phyloP scores from a whole-genome alignment of 2,329 filamentous ascomycete species.

The Venturia pyrina region DNA sequence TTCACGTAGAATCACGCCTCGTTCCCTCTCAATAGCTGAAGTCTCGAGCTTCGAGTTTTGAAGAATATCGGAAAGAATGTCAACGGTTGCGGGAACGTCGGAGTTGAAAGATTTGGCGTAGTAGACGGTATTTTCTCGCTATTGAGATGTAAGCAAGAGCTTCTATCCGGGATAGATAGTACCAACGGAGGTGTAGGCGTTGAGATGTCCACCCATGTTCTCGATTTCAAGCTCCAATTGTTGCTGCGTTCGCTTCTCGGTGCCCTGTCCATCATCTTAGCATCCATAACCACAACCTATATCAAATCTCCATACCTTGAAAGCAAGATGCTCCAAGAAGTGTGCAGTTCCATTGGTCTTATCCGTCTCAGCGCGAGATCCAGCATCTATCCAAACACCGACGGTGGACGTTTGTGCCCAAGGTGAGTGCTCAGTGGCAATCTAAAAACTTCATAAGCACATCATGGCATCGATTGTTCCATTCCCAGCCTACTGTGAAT shows the following conservation, averaged over 20 bases:
- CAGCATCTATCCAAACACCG: conserved; percentile 98
- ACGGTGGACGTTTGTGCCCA: conserved; percentile 98
- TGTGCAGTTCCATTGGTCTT: conserved; percentile 98
- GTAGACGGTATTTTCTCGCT: conserved; percentile 99
- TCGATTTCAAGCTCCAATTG: conserved; percentile 99
- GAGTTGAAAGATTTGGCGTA: conserved; percentile 99
- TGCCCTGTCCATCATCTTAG: conserved; percentile 52
- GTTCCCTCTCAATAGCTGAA: conserved; percentile 88
- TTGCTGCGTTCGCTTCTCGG: conserved; percentile 85
- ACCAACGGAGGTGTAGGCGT: conserved; percentile 96
- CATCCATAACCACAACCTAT: conserved; percentile 17
- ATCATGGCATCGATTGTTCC: not conserved
- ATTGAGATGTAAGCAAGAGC: conserved; percentile 13
- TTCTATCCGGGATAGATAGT: not conserved
- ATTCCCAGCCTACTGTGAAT: conserved; percentile 61
- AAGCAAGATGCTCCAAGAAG: conserved; percentile 98
- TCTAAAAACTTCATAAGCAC: conserved; percentile 43
- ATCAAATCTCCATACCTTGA: conserved; percentile 61
- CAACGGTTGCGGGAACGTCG: conserved; percentile 90
- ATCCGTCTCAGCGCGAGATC: conserved; percentile 93
- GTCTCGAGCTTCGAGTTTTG: conserved; percentile 98
- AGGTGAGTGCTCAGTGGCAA: conserved; percentile 95
- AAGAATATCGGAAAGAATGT: conserved; percentile 97
- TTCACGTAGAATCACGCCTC: conserved; percentile 96
- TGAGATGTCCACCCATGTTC: conserved; percentile 99